These are phyloP conservation scores for Jasminum sambac DNA, from an alignment of 257 asterid genomes.

Conservation along the genomic window DNA sequence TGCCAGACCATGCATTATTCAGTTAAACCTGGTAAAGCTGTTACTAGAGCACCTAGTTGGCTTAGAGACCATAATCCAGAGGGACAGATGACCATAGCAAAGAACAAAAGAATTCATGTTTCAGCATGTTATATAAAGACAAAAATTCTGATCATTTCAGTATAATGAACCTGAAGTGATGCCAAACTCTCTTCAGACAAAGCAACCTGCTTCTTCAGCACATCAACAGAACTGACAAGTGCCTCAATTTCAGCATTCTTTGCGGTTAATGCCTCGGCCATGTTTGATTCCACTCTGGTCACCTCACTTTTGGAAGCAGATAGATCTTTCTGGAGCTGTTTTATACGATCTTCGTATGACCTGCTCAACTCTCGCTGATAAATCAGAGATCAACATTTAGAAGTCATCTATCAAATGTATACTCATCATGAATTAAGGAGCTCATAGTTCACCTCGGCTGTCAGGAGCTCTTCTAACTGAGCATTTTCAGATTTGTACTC, in stretches of 20 bases:
- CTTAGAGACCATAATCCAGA: conserved; percentile 20
- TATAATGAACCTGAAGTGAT: conserved; percentile 71
- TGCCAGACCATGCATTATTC: conserved; percentile 9
- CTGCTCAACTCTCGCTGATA: conserved; percentile 92
- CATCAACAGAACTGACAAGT: conserved; percentile 71
- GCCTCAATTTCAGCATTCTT: conserved; percentile 96
- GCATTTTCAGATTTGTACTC: conserved; percentile 98
- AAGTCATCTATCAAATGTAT: conserved; percentile 24
- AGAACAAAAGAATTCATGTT: conserved; percentile 19
- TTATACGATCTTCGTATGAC: conserved; percentile 77
- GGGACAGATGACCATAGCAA: neutral
- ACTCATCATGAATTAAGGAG: conserved; percentile 24
- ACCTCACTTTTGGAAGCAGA: conserved; percentile 79
- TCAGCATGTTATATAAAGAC: conserved; percentile 15
- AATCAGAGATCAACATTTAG: conserved; percentile 26
- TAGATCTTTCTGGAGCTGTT: conserved; percentile 80
- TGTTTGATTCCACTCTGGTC: conserved; percentile 71
- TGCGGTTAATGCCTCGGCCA: conserved; percentile 89
- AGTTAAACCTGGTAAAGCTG: conserved; percentile 12
- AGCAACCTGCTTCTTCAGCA: conserved; percentile 90
- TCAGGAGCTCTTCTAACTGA: conserved; percentile 92
- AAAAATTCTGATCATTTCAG: neutral
- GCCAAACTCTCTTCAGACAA: conserved; percentile 87
- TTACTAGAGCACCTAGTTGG: conserved; percentile 12
- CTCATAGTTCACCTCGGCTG: conserved; percentile 71